Percentiles rank a stretch among this genome's conserved stretches.
Conservation (phyloP, 2,329 filamentous ascomycete genomes). For the Ophiocordyceps unilateralis region DNA sequence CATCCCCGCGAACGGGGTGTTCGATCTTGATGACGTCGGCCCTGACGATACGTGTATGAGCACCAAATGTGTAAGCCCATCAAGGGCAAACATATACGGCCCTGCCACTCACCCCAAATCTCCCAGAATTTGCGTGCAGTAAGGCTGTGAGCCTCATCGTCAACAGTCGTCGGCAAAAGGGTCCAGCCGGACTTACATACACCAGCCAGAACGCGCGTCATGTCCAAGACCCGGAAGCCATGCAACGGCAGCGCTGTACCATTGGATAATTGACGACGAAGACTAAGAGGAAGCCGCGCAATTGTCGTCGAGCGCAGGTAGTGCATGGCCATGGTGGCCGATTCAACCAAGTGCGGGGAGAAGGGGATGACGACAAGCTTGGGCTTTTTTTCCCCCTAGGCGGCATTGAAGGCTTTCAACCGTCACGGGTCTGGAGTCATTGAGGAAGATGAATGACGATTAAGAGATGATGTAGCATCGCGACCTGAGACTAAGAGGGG, state of each 20-base stretch:
- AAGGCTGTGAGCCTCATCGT: conserved; percentile 44
- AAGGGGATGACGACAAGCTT: neutral
- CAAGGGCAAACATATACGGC: neutral
- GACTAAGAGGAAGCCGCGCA: neutral
- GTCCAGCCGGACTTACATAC: conserved; percentile 48
- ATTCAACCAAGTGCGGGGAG: neutral
- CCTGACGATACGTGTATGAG: conserved; percentile 23
- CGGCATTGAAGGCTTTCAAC: no score
- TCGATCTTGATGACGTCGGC: conserved; percentile 97
- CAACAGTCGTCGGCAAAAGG: neutral
- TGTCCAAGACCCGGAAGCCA: conserved; percentile 80
- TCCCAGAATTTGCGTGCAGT: conserved; percentile 91
- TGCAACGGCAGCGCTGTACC: conserved; percentile 46
- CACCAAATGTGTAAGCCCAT: neutral
- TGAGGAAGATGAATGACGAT: no score
- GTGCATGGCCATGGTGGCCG: no score
- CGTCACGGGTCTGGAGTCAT: no score
- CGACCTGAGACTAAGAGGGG: no score
- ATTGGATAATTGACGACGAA: conserved; percentile 3
- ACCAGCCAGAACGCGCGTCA: conserved; percentile 90
- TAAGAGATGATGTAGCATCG: no score
- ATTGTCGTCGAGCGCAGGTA: conserved; percentile 1
- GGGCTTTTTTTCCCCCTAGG: no score
- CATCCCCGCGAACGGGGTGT: conserved; percentile 78
- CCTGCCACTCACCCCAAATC: conserved; percentile 62